Base-by-base conservation (phyloP, 768 basidiomycete genomes). In the Termitomyces sp. region DNA sequence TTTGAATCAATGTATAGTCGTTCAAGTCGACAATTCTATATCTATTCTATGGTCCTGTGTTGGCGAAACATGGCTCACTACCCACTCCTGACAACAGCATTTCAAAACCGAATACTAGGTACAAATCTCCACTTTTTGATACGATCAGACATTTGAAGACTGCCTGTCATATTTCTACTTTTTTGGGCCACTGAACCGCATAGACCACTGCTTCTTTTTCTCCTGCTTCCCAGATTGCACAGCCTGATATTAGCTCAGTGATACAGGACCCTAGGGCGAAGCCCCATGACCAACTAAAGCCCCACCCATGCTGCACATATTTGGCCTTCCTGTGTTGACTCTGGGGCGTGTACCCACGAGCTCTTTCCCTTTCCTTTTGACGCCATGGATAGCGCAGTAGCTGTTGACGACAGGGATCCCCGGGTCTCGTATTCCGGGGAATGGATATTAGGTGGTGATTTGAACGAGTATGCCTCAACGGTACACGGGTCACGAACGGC, bases 371-470 rank as follows among this genome's bases (percentile, higher is more conserved):
- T 16, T 16, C 18, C 38, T 40, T 31, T n/a, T 31, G 12, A 16
- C 18, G n/a, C 50, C 20, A 50, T 54, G 57, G n/a, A 49, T 35
- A 33, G 4, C n/a, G 25, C 11, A 20, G 50, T 60, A n/a, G 18
- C 7, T 35, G 52, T 63, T 22, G 63, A 63, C 39, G 63, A 64
- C 53, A 44, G 11, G 5, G 57, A 64, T 41, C 13, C 61, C 20
- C 7, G 45, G 18, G 47, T 62, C 15, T n/a, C 22, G 13, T 62
- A 58, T 41, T 54, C 42, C 7, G 18, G 27, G 2, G 20, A 33
- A 22, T 64, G 63, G 63, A 39, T 43, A 10, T 13, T 10, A n/a
- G 47, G 35, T 15, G 63, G 59, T 32, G 36, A 22, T 11, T 2
- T 32, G 1, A 18, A 43, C 7, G 63, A 64, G 41, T 60, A 52